Evolutionary conservation across 2,329 filamentous ascomycete species (phyloP).

Genomic region (Penicillium freii): DNA sequence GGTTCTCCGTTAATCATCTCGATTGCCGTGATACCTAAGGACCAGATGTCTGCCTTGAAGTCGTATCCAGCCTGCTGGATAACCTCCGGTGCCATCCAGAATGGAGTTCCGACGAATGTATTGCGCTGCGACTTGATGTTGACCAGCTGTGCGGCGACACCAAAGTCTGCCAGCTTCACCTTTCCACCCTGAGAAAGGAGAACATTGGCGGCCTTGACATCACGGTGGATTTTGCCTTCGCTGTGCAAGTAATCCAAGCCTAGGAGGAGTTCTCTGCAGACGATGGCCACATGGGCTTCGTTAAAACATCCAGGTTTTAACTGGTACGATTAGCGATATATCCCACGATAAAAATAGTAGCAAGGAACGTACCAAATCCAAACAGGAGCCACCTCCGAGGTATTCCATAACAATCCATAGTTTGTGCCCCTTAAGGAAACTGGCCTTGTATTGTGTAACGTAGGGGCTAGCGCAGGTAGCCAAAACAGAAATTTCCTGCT

Average conservation of each 20-base stretch:
- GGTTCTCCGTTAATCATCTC: constrained; percentile 86
- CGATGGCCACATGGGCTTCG: constrained; percentile 88
- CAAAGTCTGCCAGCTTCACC: constrained; percentile 96
- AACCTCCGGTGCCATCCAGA: constrained; percentile 96
- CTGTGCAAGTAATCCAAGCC: constrained; percentile 91
- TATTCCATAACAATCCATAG: constrained; percentile 99
- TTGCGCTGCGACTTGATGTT: constrained; percentile 98
- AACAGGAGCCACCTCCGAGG: constrained; percentile 87
- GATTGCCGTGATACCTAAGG: constrained; percentile 84
- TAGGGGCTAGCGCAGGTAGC: constrained; percentile 92
- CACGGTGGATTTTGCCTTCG: constrained; percentile 93
- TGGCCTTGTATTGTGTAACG: constrained; percentile 94
- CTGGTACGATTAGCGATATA: constrained; percentile 48
- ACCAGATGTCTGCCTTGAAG: constrained; percentile 94
- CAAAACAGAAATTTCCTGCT: constrained; percentile 92
- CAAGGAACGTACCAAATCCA: constrained; percentile 70
- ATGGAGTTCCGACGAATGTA: constrained; percentile 95
- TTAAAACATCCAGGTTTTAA: constrained; percentile 86
- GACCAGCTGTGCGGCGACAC: constrained; percentile 91
- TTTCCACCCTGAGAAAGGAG: constrained; percentile 87
- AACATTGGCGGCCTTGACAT: constrained; percentile 95
- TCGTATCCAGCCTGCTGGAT: constrained; percentile 83
- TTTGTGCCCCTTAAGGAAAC: constrained; percentile 93
- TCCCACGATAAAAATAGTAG: background rate
- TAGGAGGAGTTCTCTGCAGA: constrained; percentile 84